phyloP scores from a whole-genome alignment of 129 eudicot genomes.

The Cynara cardunculus region DNA sequence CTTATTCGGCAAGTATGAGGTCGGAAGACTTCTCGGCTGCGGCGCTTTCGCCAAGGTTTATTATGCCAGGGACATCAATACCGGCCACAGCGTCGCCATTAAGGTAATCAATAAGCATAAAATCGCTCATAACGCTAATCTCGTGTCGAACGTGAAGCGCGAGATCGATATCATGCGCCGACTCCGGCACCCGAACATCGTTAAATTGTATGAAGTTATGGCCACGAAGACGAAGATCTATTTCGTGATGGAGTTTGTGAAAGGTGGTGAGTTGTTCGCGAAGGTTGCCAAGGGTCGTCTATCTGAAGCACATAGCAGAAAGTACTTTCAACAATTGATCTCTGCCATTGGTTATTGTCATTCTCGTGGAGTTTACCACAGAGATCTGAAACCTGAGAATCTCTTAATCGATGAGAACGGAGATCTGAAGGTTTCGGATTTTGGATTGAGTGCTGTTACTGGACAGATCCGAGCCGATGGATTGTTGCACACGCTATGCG shows the following conservation, averaged over 20 bases:
- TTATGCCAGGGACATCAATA: constrained; percentile 51
- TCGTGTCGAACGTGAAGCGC: constrained; percentile 49
- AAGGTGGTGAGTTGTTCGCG: constrained; percentile 72
- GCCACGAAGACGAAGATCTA: constrained; percentile 62
- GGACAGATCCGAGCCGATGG: constrained; percentile 57
- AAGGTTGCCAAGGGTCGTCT: constrained; percentile 57
- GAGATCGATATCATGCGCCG: constrained; percentile 66
- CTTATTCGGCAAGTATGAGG: constrained; percentile 64
- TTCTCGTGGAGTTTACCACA: constrained; percentile 63
- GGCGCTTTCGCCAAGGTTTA: constrained; percentile 87
- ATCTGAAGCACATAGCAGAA: constrained; percentile 48
- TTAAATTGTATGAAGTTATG: constrained; percentile 56
- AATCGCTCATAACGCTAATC: constrained; percentile 23
- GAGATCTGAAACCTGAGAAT: constrained; percentile 84
- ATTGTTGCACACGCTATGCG: constrained; percentile 66
- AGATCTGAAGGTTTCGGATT: constrained; percentile 70
- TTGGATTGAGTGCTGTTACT: constrained; percentile 64
- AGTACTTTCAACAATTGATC: constrained; percentile 69
- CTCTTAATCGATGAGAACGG: constrained; percentile 67
- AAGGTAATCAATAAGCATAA: constrained; percentile 59
- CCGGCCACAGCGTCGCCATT: constrained; percentile 75
- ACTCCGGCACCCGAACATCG: constrained; percentile 52
- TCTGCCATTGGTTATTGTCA: constrained; percentile 84
- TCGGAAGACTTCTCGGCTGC: constrained; percentile 69
- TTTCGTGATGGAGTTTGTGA: constrained; percentile 66